A percentile compares a stretch with the other conserved stretches of the same genome.
phyloP scores from a whole-genome alignment of 441 rosid species.

The Gossypium davidsonii region DNA sequence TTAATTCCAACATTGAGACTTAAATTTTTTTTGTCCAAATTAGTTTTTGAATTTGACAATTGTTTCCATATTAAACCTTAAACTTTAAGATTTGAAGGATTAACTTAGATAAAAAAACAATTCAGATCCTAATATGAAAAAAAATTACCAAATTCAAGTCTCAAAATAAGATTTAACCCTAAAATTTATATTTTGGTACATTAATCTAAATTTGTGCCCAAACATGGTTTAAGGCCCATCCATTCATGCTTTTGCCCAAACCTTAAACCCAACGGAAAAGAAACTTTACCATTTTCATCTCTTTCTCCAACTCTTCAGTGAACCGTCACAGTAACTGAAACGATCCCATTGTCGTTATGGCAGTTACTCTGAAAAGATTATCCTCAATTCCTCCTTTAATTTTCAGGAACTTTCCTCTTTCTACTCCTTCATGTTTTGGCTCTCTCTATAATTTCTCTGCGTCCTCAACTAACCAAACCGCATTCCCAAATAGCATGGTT shows the following conservation, averaged over 20 bases:
- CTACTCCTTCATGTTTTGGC: neutral
- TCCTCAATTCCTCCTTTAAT: neutral
- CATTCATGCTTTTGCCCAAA: neutral
- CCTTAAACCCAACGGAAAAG: neutral
- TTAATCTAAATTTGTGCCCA: neutral
- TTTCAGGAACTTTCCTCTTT: neutral
- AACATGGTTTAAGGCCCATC: neutral
- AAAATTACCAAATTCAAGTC: too few relatives aligned
- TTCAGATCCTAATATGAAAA: too few relatives aligned
- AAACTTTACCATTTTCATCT: neutral
- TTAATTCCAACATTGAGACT: too few relatives aligned
- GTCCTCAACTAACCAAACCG: neutral
- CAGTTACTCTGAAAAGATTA: slow-evolving; percentile 6
- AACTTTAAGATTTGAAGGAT: too few relatives aligned
- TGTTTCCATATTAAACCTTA: too few relatives aligned
- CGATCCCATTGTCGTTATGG: slow-evolving; percentile 6
- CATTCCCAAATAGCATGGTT: neutral
- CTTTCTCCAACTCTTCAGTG: neutral
- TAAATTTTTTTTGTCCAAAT: too few relatives aligned
- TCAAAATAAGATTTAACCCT: too few relatives aligned
- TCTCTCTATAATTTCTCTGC: neutral
- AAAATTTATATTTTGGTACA: too few relatives aligned
- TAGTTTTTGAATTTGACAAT: too few relatives aligned
- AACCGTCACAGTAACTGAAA: neutral
- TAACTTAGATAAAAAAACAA: too few relatives aligned